phyloP scores from a whole-genome alignment of 2,329 filamentous ascomycete species.

The Cadophora malorum region DNA sequence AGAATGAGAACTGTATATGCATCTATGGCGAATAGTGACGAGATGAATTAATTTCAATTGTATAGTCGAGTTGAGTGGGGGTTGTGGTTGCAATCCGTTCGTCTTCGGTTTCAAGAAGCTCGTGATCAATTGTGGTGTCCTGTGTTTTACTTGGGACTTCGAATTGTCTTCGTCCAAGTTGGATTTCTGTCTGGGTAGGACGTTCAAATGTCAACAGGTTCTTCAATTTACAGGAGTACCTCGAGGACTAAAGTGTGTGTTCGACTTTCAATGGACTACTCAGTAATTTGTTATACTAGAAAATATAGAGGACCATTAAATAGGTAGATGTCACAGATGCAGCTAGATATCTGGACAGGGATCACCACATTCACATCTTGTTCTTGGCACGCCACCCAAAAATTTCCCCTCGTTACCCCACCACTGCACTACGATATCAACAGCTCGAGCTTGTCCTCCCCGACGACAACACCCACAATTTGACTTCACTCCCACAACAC shows the following conservation, averaged over 20 bases:
- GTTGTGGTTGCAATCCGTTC: neutral
- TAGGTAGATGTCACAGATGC: neutral
- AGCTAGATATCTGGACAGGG: neutral
- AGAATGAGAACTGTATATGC: neutral
- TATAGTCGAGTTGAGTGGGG: too few relatives aligned
- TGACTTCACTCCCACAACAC: neutral
- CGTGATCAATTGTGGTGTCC: neutral
- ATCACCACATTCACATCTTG: neutral
- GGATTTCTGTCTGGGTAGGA: too few relatives aligned
- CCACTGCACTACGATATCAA: neutral
- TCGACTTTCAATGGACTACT: too few relatives aligned
- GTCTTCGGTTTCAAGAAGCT: neutral
- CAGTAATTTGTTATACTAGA: too few relatives aligned
- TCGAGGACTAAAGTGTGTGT: neutral
- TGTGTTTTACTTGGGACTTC: neutral
- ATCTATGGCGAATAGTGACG: conserved; percentile 5
- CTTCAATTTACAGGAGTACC: too few relatives aligned
- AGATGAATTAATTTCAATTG: neutral
- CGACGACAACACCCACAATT: neutral
- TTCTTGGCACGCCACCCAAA: conserved; percentile 5
- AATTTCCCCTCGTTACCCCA: conserved; percentile 7
- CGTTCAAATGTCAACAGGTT: too few relatives aligned
- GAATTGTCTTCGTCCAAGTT: too few relatives aligned
- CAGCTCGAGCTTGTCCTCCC: conserved; percentile 9
- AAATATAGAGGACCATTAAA: too few relatives aligned